Evolutionary conservation across 2,329 filamentous ascomycete genomes (phyloP), one percentile per base, ranked within the genome.

Genomic region (Trichoderma aggressivum): DNA sequence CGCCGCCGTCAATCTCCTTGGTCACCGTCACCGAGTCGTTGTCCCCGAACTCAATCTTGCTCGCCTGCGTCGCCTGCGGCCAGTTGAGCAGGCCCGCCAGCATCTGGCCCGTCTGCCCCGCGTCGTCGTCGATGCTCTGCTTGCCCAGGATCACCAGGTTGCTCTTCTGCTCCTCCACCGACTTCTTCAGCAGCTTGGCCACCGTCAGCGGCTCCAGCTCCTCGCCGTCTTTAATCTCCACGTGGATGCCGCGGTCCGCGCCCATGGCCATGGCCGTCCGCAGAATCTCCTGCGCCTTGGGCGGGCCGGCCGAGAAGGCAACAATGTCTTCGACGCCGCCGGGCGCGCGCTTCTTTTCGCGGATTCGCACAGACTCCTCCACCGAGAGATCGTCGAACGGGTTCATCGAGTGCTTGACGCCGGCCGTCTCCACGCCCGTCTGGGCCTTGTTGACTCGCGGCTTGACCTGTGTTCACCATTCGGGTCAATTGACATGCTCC

Each of bases 211-310:
- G 96, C 85, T 98, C 96, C 59, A 97, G 86, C 61, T 92, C 90
- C 74, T 91, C 89, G 71, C 89, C 89, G 55, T 94, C 92, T 75
- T 89, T 88, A 36, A 90, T 85, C 79, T 98, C 93, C 55, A 98
- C 91, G 85, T 96, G 94, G 80, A 99, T 91, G 53, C 85, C 91
- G 26, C 94, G 91, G 87, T 99, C 96, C 18, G 95, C 96, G 75
- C 96, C 96, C 94, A 99, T 98, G 77, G 96, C 96, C 94, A 99
- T 96, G 71, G 96, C 96, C 18, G 95, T 99, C 71, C 96, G 94
- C 70, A 99, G 88, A 18, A 94, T 90, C 80, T 99, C 96, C 77
- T 90, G 89, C 36, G 93, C 88, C 86, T 98, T 99, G 72, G 94
- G 80, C 2, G 95, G 94, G 6, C 96, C 96, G 64, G 94, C 94